A percentile compares a stretch with the other conserved stretches of the same genome.
Conservation (phyloP, 495 filamentous ascomycete genomes). For the Aspergillus kassunensis region DNA sequence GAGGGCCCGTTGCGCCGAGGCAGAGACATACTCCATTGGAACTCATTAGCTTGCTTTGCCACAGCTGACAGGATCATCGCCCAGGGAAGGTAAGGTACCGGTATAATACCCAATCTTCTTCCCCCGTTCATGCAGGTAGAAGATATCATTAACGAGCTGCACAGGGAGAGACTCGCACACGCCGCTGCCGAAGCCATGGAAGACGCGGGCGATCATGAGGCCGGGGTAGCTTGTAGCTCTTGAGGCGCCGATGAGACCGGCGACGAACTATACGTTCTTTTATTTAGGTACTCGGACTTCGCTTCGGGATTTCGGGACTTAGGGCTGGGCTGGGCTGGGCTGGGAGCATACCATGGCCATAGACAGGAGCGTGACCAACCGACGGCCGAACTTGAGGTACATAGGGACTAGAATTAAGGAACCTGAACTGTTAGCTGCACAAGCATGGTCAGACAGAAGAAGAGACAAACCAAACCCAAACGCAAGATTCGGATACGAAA, state of each 20-base stretch:
- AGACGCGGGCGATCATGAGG: slow-evolving; percentile 52
- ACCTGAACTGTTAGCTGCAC: slow-evolving; percentile 24
- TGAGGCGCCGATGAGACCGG: slow-evolving; percentile 54
- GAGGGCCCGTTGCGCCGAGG: slow-evolving; percentile 53
- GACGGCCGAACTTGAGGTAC: slow-evolving; percentile 55
- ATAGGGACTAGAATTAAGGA: slow-evolving; percentile 55
- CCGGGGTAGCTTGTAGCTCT: slow-evolving; percentile 46
- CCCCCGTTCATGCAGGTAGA: slow-evolving; percentile 60
- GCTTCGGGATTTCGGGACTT: no score
- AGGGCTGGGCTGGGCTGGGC: neutral
- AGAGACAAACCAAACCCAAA: slow-evolving; percentile 52
- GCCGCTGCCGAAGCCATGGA: slow-evolving; percentile 54
- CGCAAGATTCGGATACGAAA: slow-evolving; percentile 60
- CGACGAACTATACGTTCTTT: slow-evolving; percentile 41
- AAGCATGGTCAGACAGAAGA: neutral
- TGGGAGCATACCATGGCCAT: slow-evolving; percentile 36
- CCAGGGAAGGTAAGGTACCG: slow-evolving; percentile 20
- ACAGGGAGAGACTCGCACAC: slow-evolving; percentile 63
- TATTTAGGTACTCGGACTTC: neutral
- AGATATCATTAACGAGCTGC: slow-evolving; percentile 64
- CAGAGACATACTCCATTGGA: slow-evolving; percentile 53
- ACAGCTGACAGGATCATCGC: neutral
- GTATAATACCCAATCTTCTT: slow-evolving; percentile 58
- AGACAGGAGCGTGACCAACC: slow-evolving; percentile 52
- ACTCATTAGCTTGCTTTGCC: slow-evolving; percentile 1